A percentile compares a stretch with the other conserved stretches of the same genome.
phyloP scores from a whole-genome alignment of 371 early-diverging fungal genomes.

The Apophysomyces sp. region DNA sequence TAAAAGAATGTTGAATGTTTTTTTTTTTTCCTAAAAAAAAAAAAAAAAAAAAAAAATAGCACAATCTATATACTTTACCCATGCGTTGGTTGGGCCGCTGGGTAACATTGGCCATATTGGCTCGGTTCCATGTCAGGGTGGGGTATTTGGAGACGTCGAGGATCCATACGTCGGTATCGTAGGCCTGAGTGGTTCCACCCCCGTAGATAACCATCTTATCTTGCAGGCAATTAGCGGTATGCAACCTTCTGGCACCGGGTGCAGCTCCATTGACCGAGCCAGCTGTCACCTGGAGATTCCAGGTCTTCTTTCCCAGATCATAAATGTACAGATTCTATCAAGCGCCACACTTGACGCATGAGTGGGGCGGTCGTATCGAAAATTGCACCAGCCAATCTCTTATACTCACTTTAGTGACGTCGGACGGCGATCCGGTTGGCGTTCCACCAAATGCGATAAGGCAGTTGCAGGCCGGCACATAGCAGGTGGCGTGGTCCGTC shows the following conservation, averaged over 20 bases:
- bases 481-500: constrained; percentile 20
- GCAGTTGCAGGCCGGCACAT: constrained; percentile 18
- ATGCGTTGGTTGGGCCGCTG: constrained; percentile 38
- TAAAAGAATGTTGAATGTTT: too few relatives aligned
- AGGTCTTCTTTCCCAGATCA: constrained; percentile 24
- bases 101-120: constrained; percentile 15
- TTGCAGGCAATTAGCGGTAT: constrained; percentile 42
- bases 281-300: constrained; percentile 37
- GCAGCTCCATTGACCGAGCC: constrained; percentile 14
- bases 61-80: constrained; percentile 27
- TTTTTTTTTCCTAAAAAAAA: too few relatives aligned
- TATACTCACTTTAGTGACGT: neutral
- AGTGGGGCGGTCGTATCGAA: neutral
- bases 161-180: constrained; percentile 48
- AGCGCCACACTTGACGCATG: neutral
- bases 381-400: neutral
- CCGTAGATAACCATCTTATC: constrained; percentile 47
- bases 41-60: too few relatives aligned
- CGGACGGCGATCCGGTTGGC: constrained; percentile 11
- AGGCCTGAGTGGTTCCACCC: constrained; percentile 40
- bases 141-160: constrained; percentile 42
- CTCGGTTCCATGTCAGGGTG: constrained; percentile 27
- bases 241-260: constrained; percentile 41
- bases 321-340: constrained; percentile 34
- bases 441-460: constrained; percentile 25